Evolutionary conservation across 352 stramenopile genomes (phyloP).

Genomic region (Aphanomyces euteiches): DNA sequence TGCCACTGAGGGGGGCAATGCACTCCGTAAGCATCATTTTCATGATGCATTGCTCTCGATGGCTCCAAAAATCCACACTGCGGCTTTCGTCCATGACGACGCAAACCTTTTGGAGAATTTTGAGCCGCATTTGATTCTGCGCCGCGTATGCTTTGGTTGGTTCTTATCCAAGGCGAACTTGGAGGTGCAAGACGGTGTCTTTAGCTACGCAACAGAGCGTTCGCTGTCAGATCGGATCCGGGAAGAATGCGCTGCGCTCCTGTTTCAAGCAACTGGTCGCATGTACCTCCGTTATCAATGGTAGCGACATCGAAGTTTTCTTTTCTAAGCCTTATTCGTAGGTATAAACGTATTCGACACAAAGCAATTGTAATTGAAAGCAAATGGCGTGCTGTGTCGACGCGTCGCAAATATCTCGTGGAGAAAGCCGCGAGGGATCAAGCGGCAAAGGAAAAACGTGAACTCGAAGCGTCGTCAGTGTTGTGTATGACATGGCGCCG

Average conservation of each 20-base stretch:
- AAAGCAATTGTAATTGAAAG: too few relatives aligned
- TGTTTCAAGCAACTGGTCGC: not conserved
- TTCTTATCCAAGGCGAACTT: not conserved
- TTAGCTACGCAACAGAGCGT: not conserved
- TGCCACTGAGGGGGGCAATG: not conserved
- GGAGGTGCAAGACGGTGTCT: not conserved
- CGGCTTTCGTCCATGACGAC: not conserved
- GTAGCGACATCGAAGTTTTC: not conserved
- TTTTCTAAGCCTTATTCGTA: too few relatives aligned
- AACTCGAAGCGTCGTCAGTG: not conserved
- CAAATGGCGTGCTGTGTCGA: not conserved
- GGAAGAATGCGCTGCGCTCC: not conserved
- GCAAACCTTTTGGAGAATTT: too few relatives aligned
- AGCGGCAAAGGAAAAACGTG: not conserved
- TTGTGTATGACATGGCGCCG: not conserved
- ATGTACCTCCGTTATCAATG: not conserved
- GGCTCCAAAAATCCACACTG: not conserved
- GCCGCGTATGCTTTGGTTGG: not conserved
- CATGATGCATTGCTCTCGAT: not conserved
- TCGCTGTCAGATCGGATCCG: not conserved
- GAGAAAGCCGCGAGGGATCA: not conserved
- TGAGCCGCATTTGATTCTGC: not conserved
- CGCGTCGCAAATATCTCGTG: not conserved
- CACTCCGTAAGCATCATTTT: slow-evolving; percentile 12
- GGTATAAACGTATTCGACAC: too few relatives aligned